Percentiles rank a stretch among this genome's conserved stretches.
Conservation (phyloP, 305 asterid species). For the Fraxinus greggii region DNA sequence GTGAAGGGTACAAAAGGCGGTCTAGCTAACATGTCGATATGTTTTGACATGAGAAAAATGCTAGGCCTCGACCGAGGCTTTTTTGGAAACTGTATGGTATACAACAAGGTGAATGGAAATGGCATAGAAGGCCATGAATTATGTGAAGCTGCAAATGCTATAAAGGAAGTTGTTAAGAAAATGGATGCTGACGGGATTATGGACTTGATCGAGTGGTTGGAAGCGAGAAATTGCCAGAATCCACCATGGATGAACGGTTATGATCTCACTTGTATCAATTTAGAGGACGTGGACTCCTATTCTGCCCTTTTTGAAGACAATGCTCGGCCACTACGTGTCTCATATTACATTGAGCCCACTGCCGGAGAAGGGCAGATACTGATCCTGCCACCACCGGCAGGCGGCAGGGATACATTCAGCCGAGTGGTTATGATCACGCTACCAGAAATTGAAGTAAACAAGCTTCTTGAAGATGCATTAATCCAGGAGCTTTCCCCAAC, state of each 20-base stretch:
- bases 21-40: conserved; percentile 32
- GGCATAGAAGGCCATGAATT: conserved; percentile 19
- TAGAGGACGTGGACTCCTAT: not conserved
- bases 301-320: conserved; percentile 13
- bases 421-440: conserved; percentile 48
- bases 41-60: conserved; percentile 37
- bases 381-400: conserved; percentile 34
- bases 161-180: conserved; percentile 25
- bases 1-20: conserved; percentile 27
- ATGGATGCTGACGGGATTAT: conserved; percentile 36
- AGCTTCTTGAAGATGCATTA: conserved; percentile 44
- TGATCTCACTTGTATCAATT: conserved; percentile 4
- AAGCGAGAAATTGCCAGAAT: conserved; percentile 14
- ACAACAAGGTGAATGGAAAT: conserved; percentile 32
- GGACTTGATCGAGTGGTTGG: conserved; percentile 52
- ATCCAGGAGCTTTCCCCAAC: conserved; percentile 34
- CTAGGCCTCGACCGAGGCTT: conserved; percentile 36
- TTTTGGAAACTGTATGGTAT: conserved; percentile 55
- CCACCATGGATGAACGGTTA: conserved; percentile 17
- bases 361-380: conserved; percentile 39
- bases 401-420: conserved; percentile 22
- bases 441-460: conserved; percentile 40
- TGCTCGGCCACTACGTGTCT: conserved; percentile 30
- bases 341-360: conserved; percentile 47
- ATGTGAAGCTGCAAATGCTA: conserved; percentile 33